Conservation (phyloP, 1,284 basidiomycete species). For the Microstroma glucosiphilum region DNA sequence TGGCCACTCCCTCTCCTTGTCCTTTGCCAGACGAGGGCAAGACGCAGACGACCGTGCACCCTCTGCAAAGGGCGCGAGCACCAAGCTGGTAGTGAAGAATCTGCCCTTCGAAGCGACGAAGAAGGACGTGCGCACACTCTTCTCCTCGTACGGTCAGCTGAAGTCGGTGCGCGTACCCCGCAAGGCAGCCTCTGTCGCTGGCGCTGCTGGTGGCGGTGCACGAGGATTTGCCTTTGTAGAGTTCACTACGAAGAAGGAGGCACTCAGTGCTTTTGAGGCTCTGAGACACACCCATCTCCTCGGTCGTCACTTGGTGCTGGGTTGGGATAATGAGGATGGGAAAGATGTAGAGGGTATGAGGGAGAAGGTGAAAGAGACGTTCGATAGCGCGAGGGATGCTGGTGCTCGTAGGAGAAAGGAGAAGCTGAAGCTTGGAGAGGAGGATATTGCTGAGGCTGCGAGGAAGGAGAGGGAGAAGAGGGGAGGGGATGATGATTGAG, state of each 20-base stretch:
- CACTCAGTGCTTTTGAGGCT: conserved; percentile 35
- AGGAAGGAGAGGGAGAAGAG: conserved; percentile 16
- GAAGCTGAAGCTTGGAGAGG: conserved; percentile 29
- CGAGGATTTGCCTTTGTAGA: conserved; percentile 96
- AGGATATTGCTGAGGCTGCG: conserved; percentile 27
- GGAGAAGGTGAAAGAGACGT: conserved; percentile 23
- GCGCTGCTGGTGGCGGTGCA: conserved; percentile 60
- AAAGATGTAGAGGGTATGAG: conserved; percentile 29
- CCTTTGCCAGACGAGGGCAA: conserved; percentile 77
- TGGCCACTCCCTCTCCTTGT: conserved; percentile 75
- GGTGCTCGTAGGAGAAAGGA: conserved; percentile 11
- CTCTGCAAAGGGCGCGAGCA: conserved; percentile 8
- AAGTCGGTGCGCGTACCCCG: conserved; percentile 54
- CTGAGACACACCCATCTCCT: conserved; percentile 90
- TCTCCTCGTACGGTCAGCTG: conserved; percentile 73
- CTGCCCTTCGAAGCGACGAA: conserved; percentile 92
- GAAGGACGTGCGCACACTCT: conserved; percentile 77
- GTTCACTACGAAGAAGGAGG: conserved; percentile 43
- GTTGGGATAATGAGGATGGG: conserved; percentile 66
- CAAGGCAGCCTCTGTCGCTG: conserved; percentile 68
- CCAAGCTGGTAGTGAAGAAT: conserved; percentile 81
- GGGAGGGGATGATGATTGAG: conserved; percentile 20
- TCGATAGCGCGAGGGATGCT: conserved; percentile 3
- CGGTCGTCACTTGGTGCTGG: conserved; percentile 83
- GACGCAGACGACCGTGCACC: conserved; percentile 60